Percentiles rank a stretch among this genome's conserved stretches.
Conservation (phyloP, 2,329 filamentous ascomycete species). For the Aureobasidium sp. region DNA sequence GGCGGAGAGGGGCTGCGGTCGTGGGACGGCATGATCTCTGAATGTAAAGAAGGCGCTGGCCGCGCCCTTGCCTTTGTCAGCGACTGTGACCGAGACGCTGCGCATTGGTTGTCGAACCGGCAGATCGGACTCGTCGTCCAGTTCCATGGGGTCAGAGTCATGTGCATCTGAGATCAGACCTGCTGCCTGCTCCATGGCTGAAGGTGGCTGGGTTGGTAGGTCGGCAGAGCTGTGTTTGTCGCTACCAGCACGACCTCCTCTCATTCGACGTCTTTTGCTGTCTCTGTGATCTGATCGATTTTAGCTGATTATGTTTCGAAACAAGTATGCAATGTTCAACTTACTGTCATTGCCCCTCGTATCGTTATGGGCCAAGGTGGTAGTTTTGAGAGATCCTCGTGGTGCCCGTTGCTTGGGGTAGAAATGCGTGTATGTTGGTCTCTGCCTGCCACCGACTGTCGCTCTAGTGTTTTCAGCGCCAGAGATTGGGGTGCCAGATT, state of each 20-base stretch:
- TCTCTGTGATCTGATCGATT: not conserved
- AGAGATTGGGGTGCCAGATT: not conserved
- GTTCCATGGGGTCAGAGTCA: not conserved
- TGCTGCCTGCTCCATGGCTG: constrained; percentile 1
- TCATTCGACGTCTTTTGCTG: not conserved
- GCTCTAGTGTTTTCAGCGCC: not conserved
- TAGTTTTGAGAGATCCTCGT: not conserved
- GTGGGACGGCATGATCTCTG: not conserved
- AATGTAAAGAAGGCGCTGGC: not conserved
- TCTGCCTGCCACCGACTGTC: constrained; percentile 22
- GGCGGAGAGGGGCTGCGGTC: not conserved
- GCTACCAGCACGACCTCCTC: not conserved
- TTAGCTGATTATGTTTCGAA: not conserved
- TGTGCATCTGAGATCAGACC: not conserved
- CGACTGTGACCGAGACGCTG: not conserved
- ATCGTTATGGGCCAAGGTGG: not conserved
- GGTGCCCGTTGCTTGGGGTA: constrained; percentile 18
- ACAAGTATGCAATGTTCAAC: not conserved
- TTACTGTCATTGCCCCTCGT: not conserved
- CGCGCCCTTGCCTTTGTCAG: not conserved
- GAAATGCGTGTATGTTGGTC: constrained; percentile 26
- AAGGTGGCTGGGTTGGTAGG: not conserved
- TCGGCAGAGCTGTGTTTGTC: not conserved
- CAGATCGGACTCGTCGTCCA: not conserved
- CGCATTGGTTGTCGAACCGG: not conserved